Conservation (phyloP, 345 rosid genomes). For the thale cress (Arabidopsis thaliana) region TAIR10.1 NC_003076.8:23380501-23381000, state of each 20-base stretch:
- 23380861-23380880: background rate
- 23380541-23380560: slow-evolving; percentile 41
- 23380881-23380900: no score
- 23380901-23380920: no score
- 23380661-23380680: slow-evolving; percentile 27
- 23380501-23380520: slow-evolving; percentile 43
- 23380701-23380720: slow-evolving; percentile 39
- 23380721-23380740: slow-evolving; percentile 6
- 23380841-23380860: slow-evolving; percentile 13
- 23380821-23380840: slow-evolving; percentile 47
- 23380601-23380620: slow-evolving; percentile 16
- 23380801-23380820: slow-evolving; percentile 40
- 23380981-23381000: background rate
- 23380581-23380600: slow-evolving; percentile 39
- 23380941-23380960: background rate
- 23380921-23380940: no score
- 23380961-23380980: background rate
- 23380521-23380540: slow-evolving; percentile 47
- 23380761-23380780: slow-evolving; percentile 27
- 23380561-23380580: slow-evolving; percentile 38
- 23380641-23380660: slow-evolving; percentile 14
- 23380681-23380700: slow-evolving; percentile 45
- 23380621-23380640: slow-evolving; percentile 10
- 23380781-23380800: slow-evolving; percentile 45
- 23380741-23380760: slow-evolving; percentile 32